Evolutionary conservation across 345 rosid genomes (phyloP), one percentile per base, ranked within the genome.

Genomic region (Corchorus capsularis): DNA sequence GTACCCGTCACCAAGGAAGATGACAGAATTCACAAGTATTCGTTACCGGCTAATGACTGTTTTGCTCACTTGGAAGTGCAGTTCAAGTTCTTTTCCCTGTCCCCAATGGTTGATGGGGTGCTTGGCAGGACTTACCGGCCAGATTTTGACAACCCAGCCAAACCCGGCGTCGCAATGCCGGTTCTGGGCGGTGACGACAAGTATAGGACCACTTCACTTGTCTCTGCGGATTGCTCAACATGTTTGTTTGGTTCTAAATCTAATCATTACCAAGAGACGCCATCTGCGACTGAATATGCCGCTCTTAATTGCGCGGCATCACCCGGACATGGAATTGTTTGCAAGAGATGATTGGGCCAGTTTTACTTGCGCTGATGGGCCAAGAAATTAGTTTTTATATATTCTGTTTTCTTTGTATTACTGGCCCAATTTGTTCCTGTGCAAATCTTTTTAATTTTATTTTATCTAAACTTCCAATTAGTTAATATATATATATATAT

Each of bases 1-100:
- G 90, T 91, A 47, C 94, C 94, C 8, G 90, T 91, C 8, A 91
- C 88, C 0, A 84, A 89, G 75, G 92, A 93, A 81, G 96, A 91
- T 61, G 90, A 93, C 67, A 85, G 80, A 17, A 59, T 87, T 56
- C 91, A 86, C 56, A 84, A 73, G 70, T 91, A 87, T 75, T 86
- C 83, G 55, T 75, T 91, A 17, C 93, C 92, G 34, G 70, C 81
- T n/a, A 59, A 89, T 19, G 89, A 91, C 72, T 89, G 92, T 64
- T 88, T 91, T 64, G 89, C 85, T 39, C 94, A 91, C 83, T 81
- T 89, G 61, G 91, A 91, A 49, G 89, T 87, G 17, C 91, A 91
- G 10, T 88, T 88, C 76, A 85, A 82, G 72, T 89, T 93, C 87
- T 82, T 63, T 8, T 71, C 83, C 78, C 78, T 89, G 10, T 91